phyloP scores from a whole-genome alignment of 257 asterid genomes.

The Nicotiana noctiflora region DNA sequence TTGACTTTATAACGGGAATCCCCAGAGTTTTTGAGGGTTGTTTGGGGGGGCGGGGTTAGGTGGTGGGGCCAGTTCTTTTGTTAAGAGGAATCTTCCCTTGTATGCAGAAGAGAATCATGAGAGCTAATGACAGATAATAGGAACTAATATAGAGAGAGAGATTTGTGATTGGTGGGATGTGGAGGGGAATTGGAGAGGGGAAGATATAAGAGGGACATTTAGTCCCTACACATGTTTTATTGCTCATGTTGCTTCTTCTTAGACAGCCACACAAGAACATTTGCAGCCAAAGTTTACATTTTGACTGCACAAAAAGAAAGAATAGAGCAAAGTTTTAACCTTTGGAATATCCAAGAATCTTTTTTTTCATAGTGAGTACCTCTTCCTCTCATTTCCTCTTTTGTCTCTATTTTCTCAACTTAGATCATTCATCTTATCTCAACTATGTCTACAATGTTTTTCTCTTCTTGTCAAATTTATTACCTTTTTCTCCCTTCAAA shows the following conservation, averaged over 20 bases:
- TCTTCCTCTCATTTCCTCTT: constrained; percentile 19
- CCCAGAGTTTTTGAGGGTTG: constrained; percentile 4
- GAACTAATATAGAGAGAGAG: constrained; percentile 8
- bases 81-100: constrained; percentile 25
- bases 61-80: constrained; percentile 20
- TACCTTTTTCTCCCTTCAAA: no score
- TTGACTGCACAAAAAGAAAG: not conserved
- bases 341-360: constrained; percentile 79
- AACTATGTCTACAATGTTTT: constrained; percentile 1
- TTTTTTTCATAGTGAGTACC: constrained; percentile 30
- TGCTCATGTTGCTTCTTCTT: constrained; percentile 29
- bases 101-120: constrained; percentile 25
- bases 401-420: constrained; percentile 13
- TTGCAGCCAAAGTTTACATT: constrained; percentile 1
- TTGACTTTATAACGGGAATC: constrained; percentile 24
- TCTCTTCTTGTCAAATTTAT: not conserved
- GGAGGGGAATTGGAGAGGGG: not conserved
- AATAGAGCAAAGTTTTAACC: constrained; percentile 11
- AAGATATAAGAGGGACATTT: constrained; percentile 4
- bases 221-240: constrained; percentile 19
- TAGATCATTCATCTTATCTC: constrained; percentile 20
- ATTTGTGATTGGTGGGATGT: not conserved
- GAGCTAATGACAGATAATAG: constrained; percentile 24
- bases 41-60: not conserved
- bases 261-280: constrained; percentile 26